phyloP scores from a whole-genome alignment of 306 rosid genomes.

The Canavalia gladiata region DNA sequence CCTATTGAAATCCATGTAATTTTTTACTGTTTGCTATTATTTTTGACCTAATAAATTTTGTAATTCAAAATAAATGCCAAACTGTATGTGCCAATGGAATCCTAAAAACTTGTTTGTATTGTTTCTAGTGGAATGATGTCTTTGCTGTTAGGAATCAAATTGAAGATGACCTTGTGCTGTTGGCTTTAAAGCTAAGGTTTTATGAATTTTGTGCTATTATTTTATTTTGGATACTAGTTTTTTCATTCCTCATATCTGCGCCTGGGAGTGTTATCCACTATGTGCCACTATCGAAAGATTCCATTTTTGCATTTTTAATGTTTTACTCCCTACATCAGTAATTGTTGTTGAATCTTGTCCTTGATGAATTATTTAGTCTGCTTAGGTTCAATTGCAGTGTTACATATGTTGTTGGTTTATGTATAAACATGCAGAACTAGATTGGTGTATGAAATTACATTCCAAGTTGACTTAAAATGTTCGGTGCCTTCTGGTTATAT shows the following conservation, averaged over 20 bases:
- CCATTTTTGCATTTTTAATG: background rate
- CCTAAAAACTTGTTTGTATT: slow-evolving; percentile 21
- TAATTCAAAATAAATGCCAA: slow-evolving; percentile 35
- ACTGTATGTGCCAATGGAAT: slow-evolving; percentile 34
- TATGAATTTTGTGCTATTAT: slow-evolving; percentile 32
- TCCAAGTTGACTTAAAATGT: slow-evolving; percentile 26
- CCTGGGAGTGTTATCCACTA: slow-evolving; percentile 27
- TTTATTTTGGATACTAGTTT: slow-evolving; percentile 32
- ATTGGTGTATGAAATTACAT: slow-evolving; percentile 32
- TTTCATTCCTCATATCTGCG: slow-evolving; percentile 27
- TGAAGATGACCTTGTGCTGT: slow-evolving; percentile 29
- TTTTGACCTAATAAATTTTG: slow-evolving; percentile 17
- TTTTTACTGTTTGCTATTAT: slow-evolving; percentile 23
- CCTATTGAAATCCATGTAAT: slow-evolving; percentile 21
- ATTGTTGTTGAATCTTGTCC: background rate
- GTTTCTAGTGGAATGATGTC: slow-evolving; percentile 36
- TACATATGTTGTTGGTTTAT: slow-evolving; percentile 30
- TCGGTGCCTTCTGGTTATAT: slow-evolving; percentile 42
- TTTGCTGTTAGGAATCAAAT: slow-evolving; percentile 31
- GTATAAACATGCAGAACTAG: slow-evolving; percentile 31
- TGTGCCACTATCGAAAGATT: slow-evolving; percentile 25
- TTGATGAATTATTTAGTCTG: slow-evolving; percentile 17
- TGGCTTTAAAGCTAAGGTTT: slow-evolving; percentile 38
- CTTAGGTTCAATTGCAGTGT: slow-evolving; percentile 24
- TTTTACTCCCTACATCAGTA: slow-evolving; percentile 23